A percentile compares a stretch with the other conserved stretches of the same genome.
Evolutionary conservation across 2,329 filamentous ascomycete species (phyloP).

Genomic region (Cercospora canescens): DNA sequence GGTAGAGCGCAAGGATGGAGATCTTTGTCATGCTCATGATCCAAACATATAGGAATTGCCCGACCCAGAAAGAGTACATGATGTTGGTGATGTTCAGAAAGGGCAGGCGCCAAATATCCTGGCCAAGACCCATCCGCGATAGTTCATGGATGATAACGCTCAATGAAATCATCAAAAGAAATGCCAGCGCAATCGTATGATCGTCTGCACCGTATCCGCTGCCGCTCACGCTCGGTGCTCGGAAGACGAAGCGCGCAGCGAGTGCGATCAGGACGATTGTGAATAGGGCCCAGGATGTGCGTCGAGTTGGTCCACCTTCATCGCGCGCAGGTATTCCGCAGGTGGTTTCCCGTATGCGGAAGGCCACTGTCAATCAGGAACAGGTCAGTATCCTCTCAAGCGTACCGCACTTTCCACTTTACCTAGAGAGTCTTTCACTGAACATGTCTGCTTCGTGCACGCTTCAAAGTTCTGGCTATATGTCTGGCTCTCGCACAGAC

Average conservation of each 20-base stretch:
- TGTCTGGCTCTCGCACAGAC: constrained; percentile 2
- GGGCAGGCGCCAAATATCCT: constrained; percentile 11
- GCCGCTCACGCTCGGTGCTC: constrained; percentile 1
- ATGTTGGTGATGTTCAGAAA: constrained; percentile 11
- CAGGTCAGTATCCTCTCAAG: background rate
- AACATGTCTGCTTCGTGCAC: constrained; percentile 10
- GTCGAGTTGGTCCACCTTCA: constrained; percentile 1
- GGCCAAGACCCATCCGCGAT: constrained; percentile 3
- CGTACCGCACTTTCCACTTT: background rate
- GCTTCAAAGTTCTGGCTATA: background rate
- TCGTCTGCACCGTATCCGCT: constrained; percentile 13
- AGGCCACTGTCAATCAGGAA: background rate
- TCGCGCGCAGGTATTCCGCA: constrained; percentile 6
- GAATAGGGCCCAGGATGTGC: constrained; percentile 1
- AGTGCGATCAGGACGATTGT: constrained; percentile 1
- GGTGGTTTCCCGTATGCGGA: background rate
- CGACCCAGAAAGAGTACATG: constrained; percentile 13
- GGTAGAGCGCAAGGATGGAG: constrained; percentile 10
- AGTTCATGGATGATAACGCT: constrained; percentile 1
- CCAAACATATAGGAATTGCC: constrained; percentile 14
- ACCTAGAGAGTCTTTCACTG: constrained; percentile 10
- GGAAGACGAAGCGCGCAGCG: constrained; percentile 8
- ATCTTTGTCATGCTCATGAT: constrained; percentile 14
- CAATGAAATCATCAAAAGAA: constrained; percentile 4
- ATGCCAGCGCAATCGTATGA: constrained; percentile 5